Base-by-base conservation (phyloP, 2,329 filamentous ascomycete genomes). In the Fusarium clavum region DNA sequence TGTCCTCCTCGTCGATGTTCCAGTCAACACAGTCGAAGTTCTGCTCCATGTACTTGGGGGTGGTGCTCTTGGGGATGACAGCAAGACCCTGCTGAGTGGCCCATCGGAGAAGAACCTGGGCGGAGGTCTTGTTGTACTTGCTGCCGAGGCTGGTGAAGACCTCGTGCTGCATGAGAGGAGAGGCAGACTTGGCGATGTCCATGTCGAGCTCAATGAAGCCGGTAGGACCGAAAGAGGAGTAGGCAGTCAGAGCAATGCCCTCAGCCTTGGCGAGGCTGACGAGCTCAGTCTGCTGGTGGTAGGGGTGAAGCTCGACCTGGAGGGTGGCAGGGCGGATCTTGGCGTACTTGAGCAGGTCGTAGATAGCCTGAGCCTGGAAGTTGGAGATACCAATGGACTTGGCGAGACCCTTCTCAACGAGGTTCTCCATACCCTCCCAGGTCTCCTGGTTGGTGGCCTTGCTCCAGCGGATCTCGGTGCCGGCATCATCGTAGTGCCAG, bases 261-360 rank as follows among this genome's bases (percentile, higher is more conserved):
- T 94, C 86, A 57, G 83, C 82, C 83, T 91, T 85, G 75, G 90
- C 91, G 54, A 93, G 88, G 75, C 88, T 83, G 75, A 96, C 79
- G 55, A 97, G 87, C 57, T 89, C 86, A 64, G 84, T 81, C 85
- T 97, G 93, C 66, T 92, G 91, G 63, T 95, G 88, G 86, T 94
- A 96, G 27, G 93, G 93, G 86, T 97, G 94, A 84, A 95, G 92
- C 85, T 97, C 93, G 80, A 97, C 91, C 85, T 97, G 94, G 65
- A 96, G 90, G 43, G 91, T 90, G 41, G 92, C 91, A 11, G 93
- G 92, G 46, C 85, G 85, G 81, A 94, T 88, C 75, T 87, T 88
- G 68, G 92, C 92, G 81, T 94, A 93, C 75, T 91, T 89, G 77
- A 95, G 86, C 73, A 94, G 83, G 81, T 96, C 93, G 80, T 94